Evolutionary conservation across 768 basidiomycete genomes (phyloP).

Genomic region (Suillus occidentalis): DNA sequence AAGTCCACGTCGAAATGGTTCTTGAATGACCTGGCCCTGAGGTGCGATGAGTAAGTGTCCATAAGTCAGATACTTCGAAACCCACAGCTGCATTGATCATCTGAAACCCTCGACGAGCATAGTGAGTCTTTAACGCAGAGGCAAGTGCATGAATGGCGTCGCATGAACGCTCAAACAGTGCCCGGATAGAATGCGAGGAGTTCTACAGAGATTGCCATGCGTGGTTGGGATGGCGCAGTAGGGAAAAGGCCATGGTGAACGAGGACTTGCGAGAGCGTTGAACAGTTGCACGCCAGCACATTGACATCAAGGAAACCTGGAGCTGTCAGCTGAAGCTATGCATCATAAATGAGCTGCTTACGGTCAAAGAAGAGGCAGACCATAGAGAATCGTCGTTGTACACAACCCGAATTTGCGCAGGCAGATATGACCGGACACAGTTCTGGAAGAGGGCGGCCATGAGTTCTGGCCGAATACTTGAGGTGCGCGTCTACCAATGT

Average conservation of each 20-base stretch:
- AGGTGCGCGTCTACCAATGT: not conserved
- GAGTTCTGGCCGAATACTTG: not conserved
- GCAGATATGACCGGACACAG: not conserved
- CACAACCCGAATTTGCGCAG: not conserved
- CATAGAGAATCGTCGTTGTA: not conserved
- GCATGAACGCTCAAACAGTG: conserved; percentile 37
- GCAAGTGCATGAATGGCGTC: conserved; percentile 23
- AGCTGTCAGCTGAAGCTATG: not conserved
- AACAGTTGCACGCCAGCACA: conserved; percentile 25
- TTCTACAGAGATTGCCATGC: conserved; percentile 23
- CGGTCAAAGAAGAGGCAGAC: conserved; percentile 2
- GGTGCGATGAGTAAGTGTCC: not conserved
- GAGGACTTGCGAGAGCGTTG: conserved; percentile 21
- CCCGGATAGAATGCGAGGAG: conserved; percentile 34
- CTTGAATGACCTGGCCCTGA: conserved; percentile 26
- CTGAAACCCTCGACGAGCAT: conserved; percentile 14
- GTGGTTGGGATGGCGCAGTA: conserved; percentile 21
- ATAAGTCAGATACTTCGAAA: conserved; percentile 23
- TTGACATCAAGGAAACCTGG: conserved; percentile 18
- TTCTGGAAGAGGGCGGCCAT: not conserved
- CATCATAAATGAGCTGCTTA: not conserved
- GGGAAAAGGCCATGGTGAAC: conserved; percentile 36
- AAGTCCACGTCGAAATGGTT: conserved; percentile 33
- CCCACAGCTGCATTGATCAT: not conserved
- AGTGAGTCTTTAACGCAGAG: not conserved